These are phyloP conservation scores for Pichia cactophila DNA, from an alignment of 1,139 yeast species.

Conservation along the genomic window DNA sequence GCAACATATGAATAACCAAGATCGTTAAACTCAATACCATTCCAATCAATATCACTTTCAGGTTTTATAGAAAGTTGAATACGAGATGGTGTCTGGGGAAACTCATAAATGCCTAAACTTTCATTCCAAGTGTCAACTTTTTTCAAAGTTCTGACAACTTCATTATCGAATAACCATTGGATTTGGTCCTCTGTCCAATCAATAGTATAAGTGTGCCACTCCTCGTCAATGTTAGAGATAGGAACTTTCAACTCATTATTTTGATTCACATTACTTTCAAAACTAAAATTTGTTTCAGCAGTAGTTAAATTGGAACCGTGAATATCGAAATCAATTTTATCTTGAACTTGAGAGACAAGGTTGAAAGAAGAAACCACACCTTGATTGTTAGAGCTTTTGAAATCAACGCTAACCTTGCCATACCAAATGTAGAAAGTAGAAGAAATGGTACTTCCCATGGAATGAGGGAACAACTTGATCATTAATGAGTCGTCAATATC, in stretches of 20 bases:
- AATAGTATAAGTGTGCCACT: slow-evolving; percentile 69
- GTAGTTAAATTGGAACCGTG: slow-evolving; percentile 63
- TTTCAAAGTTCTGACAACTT: slow-evolving; percentile 55
- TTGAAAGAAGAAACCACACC: slow-evolving; percentile 90
- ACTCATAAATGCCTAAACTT: slow-evolving; percentile 51
- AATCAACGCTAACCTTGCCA: slow-evolving; percentile 63
- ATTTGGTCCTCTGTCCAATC: slow-evolving; percentile 78
- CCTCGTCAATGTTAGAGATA: slow-evolving; percentile 47
- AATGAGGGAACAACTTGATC: slow-evolving; percentile 69
- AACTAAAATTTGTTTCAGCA: slow-evolving; percentile 74
- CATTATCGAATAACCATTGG: slow-evolving; percentile 71
- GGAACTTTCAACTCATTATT: slow-evolving; percentile 46
- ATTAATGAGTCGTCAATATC: slow-evolving; percentile 48
- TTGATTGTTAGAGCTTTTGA: slow-evolving; percentile 64
- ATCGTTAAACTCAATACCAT: slow-evolving; percentile 59
- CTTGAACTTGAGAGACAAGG: slow-evolving; percentile 68
- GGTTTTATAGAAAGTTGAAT: slow-evolving; percentile 91
- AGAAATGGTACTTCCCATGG: slow-evolving; percentile 78
- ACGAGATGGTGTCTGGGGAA: slow-evolving; percentile 90
- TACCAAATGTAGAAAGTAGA: slow-evolving; percentile 81
- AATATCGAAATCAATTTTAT: slow-evolving; percentile 84
- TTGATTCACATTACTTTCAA: slow-evolving; percentile 65
- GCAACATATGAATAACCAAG: slow-evolving; percentile 74
- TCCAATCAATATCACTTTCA: slow-evolving; percentile 82
- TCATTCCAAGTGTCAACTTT: slow-evolving; percentile 62